Evolutionary conservation across 2,329 filamentous ascomycete genomes (phyloP), one percentile per base, ranked within the genome.

Genomic region (Fusarium beomiforme): DNA sequence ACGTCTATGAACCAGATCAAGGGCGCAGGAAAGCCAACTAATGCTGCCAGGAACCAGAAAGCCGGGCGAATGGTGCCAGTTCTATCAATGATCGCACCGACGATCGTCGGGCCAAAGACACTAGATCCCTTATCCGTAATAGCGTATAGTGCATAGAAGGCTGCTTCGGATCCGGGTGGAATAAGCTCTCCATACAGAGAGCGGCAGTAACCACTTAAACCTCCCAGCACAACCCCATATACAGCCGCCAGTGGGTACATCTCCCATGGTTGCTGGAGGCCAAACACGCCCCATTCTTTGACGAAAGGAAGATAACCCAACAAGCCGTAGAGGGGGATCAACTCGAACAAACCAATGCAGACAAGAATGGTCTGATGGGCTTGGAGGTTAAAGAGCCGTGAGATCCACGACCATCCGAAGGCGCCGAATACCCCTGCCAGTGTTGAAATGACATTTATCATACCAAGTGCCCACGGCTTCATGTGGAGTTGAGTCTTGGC

Each of bases 101-200:
- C 96, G 78, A 99, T 95, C 1, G 94, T 92, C 1, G 96, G 96
- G 0, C 96, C 96, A 80, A 99, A 98, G 4, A 98, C 86, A 78
- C 93, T 97, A 24, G 93, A 96, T 2, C 95, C 95, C 81, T 99
- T 99, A 80, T 99, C 96, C 3, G 96, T 98, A 70, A 98, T 98
- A 37, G 96, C 96, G 78, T 98, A 99, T 3, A 99, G 85, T 0
- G 95, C 95, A 79, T 97, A 99, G 78, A 99, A 99, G 0, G 95
- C 95, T 1, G 96, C 95, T 81, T 99, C 96, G 33, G 92, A 97
- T 7, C 96, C 96, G 0, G 94, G 93, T 3, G 96, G 96, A 59
- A 99, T 97, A 61, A 99, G 86, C 80, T 98, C 95, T 41, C 94
- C 95, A 78, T 93, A 99, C 8, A 99, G 86, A 67, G 93, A 95